phyloP scores from a whole-genome alignment of 805 yeast genomes.

The Pichia rugopelliculosa region DNA sequence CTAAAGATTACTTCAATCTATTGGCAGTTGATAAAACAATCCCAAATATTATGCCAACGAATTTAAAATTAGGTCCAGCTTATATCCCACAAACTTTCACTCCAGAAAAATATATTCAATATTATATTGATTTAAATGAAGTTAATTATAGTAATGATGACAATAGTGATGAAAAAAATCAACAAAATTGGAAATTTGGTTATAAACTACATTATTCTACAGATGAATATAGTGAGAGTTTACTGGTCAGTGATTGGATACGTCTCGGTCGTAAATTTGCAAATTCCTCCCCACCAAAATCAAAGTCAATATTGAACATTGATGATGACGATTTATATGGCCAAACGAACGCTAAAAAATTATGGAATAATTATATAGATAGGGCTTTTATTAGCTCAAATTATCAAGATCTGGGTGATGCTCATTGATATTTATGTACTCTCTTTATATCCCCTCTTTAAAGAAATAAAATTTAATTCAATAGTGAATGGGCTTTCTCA shows the following conservation, averaged over 20 bases:
- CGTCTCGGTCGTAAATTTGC: constrained; percentile 48
- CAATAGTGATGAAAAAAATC: constrained; percentile 32
- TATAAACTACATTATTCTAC: constrained; percentile 67
- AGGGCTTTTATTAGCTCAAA: constrained; percentile 60
- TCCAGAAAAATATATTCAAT: constrained; percentile 68
- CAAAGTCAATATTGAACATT: constrained; percentile 1
- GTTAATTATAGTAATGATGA: constrained; percentile 12
- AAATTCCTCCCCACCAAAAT: constrained; percentile 26
- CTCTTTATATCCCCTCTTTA: neutral
- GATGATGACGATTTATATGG: constrained; percentile 3
- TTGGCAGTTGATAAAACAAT: constrained; percentile 45
- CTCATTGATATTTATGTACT: neutral
- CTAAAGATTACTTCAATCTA: constrained; percentile 6
- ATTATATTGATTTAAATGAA: constrained; percentile 52
- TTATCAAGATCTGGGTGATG: constrained; percentile 39
- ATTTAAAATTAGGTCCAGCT: constrained; percentile 63
- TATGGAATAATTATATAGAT: constrained; percentile 52
- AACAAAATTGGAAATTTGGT: constrained; percentile 36
- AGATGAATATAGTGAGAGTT: constrained; percentile 45
- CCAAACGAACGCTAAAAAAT: constrained; percentile 11
- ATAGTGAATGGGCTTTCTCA: too few relatives aligned
- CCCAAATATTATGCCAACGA: constrained; percentile 52
- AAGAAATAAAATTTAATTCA: neutral
- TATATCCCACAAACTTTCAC: constrained; percentile 63
- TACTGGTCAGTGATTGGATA: constrained; percentile 59